phyloP scores from a whole-genome alignment of 345 rosid genomes.

The Eucalyptus curtisii region DNA sequence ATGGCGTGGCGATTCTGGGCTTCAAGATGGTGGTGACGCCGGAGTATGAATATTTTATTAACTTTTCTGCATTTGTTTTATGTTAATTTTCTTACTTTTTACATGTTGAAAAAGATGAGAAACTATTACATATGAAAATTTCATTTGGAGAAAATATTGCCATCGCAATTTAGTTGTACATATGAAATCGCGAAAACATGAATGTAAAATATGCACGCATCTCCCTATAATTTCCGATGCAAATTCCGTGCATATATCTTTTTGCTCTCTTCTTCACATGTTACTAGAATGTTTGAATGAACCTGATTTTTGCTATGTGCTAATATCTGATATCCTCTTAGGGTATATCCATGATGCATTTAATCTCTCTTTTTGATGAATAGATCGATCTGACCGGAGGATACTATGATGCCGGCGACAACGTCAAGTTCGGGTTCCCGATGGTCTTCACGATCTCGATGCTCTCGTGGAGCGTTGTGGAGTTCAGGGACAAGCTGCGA shows the following conservation, averaged over 20 bases:
- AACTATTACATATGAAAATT: background rate
- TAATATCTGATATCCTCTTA: background rate
- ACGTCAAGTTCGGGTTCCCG: slow-evolving; percentile 66
- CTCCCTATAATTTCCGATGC: background rate
- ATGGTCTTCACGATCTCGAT: slow-evolving; percentile 55
- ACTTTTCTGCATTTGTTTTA: background rate
- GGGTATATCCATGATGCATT: background rate
- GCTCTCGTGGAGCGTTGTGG: slow-evolving; percentile 56
- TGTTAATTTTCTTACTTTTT: background rate
- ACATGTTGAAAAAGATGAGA: background rate
- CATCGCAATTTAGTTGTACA: too few relatives aligned
- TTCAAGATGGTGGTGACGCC: slow-evolving; percentile 37
- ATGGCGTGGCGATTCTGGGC: slow-evolving; percentile 64
- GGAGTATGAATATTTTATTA: background rate
- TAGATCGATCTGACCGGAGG: slow-evolving; percentile 61
- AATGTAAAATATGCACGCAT: background rate
- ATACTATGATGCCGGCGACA: slow-evolving; percentile 67
- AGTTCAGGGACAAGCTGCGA: slow-evolving; percentile 25
- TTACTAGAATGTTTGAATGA: background rate
- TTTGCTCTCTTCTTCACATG: background rate
- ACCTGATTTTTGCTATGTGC: background rate
- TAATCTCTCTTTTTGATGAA: background rate
- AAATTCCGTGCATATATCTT: background rate
- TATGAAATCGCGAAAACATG: too few relatives aligned
- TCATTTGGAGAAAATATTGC: background rate